Base-by-base conservation (phyloP, 1,284 basidiomycete genomes). In the Microbotryomycetes sp. region DNA sequence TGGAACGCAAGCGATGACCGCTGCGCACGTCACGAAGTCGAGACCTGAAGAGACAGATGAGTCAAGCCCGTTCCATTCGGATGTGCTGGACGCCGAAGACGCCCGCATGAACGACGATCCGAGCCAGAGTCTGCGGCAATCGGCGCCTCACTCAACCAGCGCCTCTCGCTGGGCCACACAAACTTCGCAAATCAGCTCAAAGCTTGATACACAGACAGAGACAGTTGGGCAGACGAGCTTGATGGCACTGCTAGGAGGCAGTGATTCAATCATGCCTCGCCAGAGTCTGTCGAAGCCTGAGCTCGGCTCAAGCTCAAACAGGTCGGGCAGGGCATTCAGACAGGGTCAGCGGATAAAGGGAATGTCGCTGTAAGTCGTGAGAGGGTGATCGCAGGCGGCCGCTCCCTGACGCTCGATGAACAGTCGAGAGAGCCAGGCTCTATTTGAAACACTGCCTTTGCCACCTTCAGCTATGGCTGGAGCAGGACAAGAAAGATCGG, bases 381-480 rank as follows among this genome's bases (percentile, higher is more conserved):
- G 35, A 9, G 35, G 18, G 35, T 18, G 18, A 41, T 9, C 9
- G 35, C 9, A 41, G 18, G 35, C 35, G 50, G 18, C 15, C 18
- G 11, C 3, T 15, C 27, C 3, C 41, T 1, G 3, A 5, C 4
- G 30, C 41, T 41, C 16, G 28, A 26, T 6, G 46, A 53, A 2
- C 50, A 60, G 45, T 45, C 59, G 5, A 41, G 51, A 7, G 11
- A 41, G 35, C 35, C 9, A 18, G 18, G 35, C 24, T 5, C 48
- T 66, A 4, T 54, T 56, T 5, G 56, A 56, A 0, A 54, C 61
- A 0, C 54, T 61, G 2, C 62, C 62, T 1, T 59, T 61, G 1
- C 65, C 65, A 5, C 62, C 65, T 0, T 64, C 62, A 1, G 56
- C 62, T 3, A 41, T 61, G 1, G 59, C 59, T 9, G 35, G 35